Conservation (phyloP, 192 early-diverging fungal species). For the Coemansia sp. region DNA sequence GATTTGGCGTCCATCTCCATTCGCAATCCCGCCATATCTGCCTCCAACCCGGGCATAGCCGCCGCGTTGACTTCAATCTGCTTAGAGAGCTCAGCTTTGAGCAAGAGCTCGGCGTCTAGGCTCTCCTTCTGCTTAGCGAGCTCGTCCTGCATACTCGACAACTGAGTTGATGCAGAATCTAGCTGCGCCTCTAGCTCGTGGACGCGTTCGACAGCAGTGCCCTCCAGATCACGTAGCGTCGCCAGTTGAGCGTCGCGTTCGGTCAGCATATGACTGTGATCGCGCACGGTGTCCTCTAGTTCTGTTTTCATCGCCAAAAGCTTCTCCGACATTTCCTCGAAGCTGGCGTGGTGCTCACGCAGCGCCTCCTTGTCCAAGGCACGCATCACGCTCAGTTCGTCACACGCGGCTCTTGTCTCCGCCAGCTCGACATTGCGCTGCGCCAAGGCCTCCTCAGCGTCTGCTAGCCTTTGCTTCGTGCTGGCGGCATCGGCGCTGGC, state of each 20-base stretch:
- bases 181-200: slow-evolving; percentile 12
- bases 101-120: neutral
- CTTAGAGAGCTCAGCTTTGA: slow-evolving; percentile 7
- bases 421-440: neutral
- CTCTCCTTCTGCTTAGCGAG: neutral
- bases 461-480: neutral
- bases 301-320: neutral
- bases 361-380: neutral
- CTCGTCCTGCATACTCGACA: neutral
- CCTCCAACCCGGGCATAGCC: slow-evolving; percentile 1
- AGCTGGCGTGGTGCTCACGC: neutral
- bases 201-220: neutral
- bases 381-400: neutral
- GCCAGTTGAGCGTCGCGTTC: neutral
- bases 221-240: neutral
- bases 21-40: slow-evolving; percentile 6
- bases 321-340: neutral
- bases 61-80: slow-evolving; percentile 13
- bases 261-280: neutral
- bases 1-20: neutral
- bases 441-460: neutral
- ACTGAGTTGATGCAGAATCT: neutral
- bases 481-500: neutral
- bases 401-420: neutral
- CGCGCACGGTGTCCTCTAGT: neutral